Evolutionary conservation across 306 rosid species (phyloP).

Genomic region (Vigna hirtella): DNA sequence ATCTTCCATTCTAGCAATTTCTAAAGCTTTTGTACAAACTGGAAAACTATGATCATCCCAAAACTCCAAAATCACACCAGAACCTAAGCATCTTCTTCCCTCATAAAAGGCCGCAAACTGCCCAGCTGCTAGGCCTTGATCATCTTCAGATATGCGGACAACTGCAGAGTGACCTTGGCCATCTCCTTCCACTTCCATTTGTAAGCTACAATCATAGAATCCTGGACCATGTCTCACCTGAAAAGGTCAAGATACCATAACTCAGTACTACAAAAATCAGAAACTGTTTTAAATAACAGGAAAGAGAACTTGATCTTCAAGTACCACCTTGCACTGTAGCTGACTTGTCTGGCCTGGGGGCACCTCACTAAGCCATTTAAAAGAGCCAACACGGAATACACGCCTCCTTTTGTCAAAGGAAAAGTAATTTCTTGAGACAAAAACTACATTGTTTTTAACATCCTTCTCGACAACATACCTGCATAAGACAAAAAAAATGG

Average conservation of each 20-base stretch:
- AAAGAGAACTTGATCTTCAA: constrained; percentile 24
- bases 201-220: constrained; percentile 68
- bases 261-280: constrained; percentile 18
- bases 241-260: constrained; percentile 41
- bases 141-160: constrained; percentile 75
- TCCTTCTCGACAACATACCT: constrained; percentile 98
- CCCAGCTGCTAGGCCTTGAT: constrained; percentile 97
- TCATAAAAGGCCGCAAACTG: constrained; percentile 88
- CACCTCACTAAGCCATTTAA: constrained; percentile 80
- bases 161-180: constrained; percentile 61
- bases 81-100: constrained; percentile 85
- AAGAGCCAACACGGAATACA: constrained; percentile 78
- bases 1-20: constrained; percentile 79
- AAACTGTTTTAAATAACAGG: not conserved
- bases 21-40: constrained; percentile 78
- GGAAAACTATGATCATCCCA: constrained; percentile 91
- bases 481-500: constrained; percentile 39
- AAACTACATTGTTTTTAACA: constrained; percentile 79
- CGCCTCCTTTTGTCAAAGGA: constrained; percentile 91
- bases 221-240: constrained; percentile 98
- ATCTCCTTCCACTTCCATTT: constrained; percentile 61
- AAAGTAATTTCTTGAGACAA: constrained; percentile 93
- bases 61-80: constrained; percentile 88
- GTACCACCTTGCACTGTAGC: constrained; percentile 79
- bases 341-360: constrained; percentile 62